A percentile compares a stretch with the other conserved stretches of the same genome.
phyloP scores from a whole-genome alignment of 2,329 filamentous ascomycete species.

The Fonsecaea nubica region DNA sequence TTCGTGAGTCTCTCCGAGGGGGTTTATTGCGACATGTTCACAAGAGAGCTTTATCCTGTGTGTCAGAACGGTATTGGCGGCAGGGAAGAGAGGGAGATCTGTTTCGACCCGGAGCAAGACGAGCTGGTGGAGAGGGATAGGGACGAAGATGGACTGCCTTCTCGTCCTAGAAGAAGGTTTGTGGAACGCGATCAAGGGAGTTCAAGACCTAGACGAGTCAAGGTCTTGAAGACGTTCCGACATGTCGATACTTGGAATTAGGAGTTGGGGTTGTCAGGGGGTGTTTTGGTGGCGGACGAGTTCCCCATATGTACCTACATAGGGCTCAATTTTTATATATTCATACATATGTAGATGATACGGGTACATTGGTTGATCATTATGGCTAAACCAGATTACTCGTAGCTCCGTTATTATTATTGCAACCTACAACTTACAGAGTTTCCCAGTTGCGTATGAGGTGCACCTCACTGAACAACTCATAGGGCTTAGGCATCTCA shows the following conservation, averaged over 20 bases:
- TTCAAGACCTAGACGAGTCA: not conserved
- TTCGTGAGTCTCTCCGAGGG: constrained; percentile 12
- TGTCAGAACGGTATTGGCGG: not conserved
- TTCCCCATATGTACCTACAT: not conserved
- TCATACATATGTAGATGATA: not conserved
- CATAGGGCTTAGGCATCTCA: not conserved
- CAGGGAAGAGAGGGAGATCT: not conserved
- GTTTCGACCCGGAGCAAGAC: not conserved
- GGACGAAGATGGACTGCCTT: not conserved
- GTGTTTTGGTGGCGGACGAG: not conserved
- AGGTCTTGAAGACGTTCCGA: not conserved
- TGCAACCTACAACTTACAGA: not conserved
- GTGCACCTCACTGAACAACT: too few relatives aligned
- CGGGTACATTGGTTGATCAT: not conserved
- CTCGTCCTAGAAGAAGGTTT: not conserved
- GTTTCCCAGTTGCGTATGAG: not conserved
- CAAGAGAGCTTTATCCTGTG: constrained; percentile 9
- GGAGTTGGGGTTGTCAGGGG: not conserved
- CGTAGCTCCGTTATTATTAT: not conserved
- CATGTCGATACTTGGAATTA: constrained; percentile 5
- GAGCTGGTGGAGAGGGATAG: not conserved
- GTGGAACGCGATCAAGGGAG: not conserved
- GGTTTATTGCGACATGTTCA: constrained; percentile 10
- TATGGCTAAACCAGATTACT: not conserved
- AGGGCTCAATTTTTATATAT: not conserved